Percentiles rank a stretch among this genome's conserved stretches.
Conservation (phyloP, 345 rosid species). For the Acer yangbiense region DNA sequence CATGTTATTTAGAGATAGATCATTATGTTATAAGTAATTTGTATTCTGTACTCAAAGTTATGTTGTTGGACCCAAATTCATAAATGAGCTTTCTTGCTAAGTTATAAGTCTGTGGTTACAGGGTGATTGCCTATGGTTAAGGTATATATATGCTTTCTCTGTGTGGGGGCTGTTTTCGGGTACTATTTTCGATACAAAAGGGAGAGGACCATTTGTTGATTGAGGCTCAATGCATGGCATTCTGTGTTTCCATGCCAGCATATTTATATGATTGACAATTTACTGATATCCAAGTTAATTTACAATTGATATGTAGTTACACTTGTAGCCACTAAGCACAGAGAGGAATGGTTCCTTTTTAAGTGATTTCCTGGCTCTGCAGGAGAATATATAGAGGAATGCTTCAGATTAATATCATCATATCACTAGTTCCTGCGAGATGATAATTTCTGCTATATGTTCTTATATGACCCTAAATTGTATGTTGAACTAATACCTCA, state of each 20-base stretch:
- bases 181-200: background rate
- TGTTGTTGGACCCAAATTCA: too few relatives aligned
- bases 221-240: background rate
- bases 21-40: too few relatives aligned
- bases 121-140: background rate
- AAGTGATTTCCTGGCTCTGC: background rate
- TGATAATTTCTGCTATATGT: too few relatives aligned
- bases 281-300: background rate
- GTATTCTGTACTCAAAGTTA: too few relatives aligned
- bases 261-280: background rate
- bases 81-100: background rate
- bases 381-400: too few relatives aligned
- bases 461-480: too few relatives aligned
- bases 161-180: background rate
- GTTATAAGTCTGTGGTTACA: background rate
- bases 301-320: background rate
- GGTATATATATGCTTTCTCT: background rate
- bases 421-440: too few relatives aligned
- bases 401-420: too few relatives aligned
- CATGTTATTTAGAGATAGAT: too few relatives aligned
- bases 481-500: too few relatives aligned
- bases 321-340: background rate
- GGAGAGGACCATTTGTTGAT: background rate
- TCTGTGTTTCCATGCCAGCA: background rate
- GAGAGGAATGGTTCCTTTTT: background rate